Percentiles rank a stretch among this genome's conserved stretches.
Evolutionary conservation across 495 filamentous ascomycete genomes (phyloP).

Genomic region (Xylaria nigripes): DNA sequence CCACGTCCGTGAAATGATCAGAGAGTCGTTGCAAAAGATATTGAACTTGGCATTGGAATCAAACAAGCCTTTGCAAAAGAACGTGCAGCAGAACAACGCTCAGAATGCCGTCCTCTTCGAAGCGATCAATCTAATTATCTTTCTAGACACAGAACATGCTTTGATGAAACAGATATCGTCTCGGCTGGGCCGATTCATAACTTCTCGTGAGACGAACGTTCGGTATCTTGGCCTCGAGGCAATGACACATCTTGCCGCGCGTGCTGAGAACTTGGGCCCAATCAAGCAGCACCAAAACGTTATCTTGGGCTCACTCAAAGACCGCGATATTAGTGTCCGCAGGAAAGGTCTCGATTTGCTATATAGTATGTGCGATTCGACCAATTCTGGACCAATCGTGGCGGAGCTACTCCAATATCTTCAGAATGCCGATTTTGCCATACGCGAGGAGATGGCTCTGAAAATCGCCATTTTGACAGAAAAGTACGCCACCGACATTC

Average conservation of each 20-base stretch:
- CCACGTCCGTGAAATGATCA: slow-evolving; percentile 83
- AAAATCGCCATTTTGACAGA: slow-evolving; percentile 98
- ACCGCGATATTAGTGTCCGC: slow-evolving; percentile 94
- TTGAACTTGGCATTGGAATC: slow-evolving; percentile 85
- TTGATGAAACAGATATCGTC: slow-evolving; percentile 97
- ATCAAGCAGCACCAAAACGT: slow-evolving; percentile 98
- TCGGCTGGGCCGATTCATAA: slow-evolving; percentile 89
- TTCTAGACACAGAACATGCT: slow-evolving; percentile 92
- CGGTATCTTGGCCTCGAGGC: slow-evolving; percentile 94
- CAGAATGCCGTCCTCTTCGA: slow-evolving; percentile 98
- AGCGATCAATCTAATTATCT: slow-evolving; percentile 97
- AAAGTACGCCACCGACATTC: slow-evolving; percentile 95
- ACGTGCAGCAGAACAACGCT: slow-evolving; percentile 99
- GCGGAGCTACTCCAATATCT: slow-evolving; percentile 89
- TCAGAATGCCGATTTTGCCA: slow-evolving; percentile 93
- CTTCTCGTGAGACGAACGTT: slow-evolving; percentile 95
- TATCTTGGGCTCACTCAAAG: slow-evolving; percentile 86
- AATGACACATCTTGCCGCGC: slow-evolving; percentile 95
- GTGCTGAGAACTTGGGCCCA: slow-evolving; percentile 89
- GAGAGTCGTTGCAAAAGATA: slow-evolving; percentile 83
- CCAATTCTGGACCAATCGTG: slow-evolving; percentile 87
- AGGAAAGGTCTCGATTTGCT: slow-evolving; percentile 92
- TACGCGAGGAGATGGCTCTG: slow-evolving; percentile 97
- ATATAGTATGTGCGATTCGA: slow-evolving; percentile 98
- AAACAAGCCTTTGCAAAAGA: slow-evolving; percentile 98